Evolutionary conservation across 2,329 filamentous ascomycete genomes (phyloP), one percentile per base, ranked within the genome.

Genomic region (Fusarium palustre): DNA sequence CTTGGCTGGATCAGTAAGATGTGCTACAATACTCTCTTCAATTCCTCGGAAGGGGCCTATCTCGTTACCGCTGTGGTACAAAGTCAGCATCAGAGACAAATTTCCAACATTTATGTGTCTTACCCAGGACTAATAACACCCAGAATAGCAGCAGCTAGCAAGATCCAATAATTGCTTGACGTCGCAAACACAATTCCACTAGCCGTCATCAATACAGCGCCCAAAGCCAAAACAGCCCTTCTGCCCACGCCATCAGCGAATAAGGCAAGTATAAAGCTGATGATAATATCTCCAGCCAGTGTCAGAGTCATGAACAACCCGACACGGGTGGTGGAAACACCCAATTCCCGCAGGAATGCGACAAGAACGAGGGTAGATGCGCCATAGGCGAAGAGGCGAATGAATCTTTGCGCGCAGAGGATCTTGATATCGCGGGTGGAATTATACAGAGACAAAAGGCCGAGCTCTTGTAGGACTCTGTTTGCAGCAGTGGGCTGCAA

Each of bases 261-360:
- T 8, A 88, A 72, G 0, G 88, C 88, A 47, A 91, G 80, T 24
- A 87, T 38, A 59, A 90, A 84, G 71, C 87, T 89, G 64, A 90
- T 85, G 42, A 81, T 73, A 6, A 86, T 83, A 75, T 91, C 89
- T 28, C 88, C 89, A 16, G 82, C 79, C 18, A 91, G 77, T 0
- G 89, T 91, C 66, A 90, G 75, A 1, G 87, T 90, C 88, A 91
- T 90, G 78, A 91, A 91, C 1, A 90, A 77, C 4, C 88, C 89
- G 62, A 88, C 86, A 33, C 79, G 79, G 1, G 83, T 79, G 60
- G 87, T 81, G 2, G 85, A 82, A 42, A 86, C 81, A 11, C 78
- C 81, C 2, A 90, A 79, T 3, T 79, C 80, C 16, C 81, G 80
- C 10, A 91, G 81, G 66, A 86, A 89, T 24, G 84, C 79, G 13